phyloP scores from a whole-genome alignment of 331 rosid genomes.

The Malus hybrid region DNA sequence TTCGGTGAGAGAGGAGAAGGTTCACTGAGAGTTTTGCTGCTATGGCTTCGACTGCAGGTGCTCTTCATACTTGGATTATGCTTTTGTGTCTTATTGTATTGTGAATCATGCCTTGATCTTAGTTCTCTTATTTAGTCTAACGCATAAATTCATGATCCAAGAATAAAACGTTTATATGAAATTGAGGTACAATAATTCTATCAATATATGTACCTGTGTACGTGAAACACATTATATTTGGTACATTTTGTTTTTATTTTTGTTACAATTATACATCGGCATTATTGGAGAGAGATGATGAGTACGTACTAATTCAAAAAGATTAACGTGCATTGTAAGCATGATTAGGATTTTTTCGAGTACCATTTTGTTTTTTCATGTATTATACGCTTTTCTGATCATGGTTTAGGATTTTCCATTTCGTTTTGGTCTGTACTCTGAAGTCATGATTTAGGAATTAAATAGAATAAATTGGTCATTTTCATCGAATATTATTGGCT shows the following conservation, averaged over 20 bases:
- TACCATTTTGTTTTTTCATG: not conserved
- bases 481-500: too few species aligned
- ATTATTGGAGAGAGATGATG: not conserved
- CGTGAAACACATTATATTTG: not conserved
- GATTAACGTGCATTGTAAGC: too few species aligned
- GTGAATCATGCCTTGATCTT: not conserved
- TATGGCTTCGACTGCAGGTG: too few species aligned
- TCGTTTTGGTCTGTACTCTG: not conserved
- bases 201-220: not conserved
- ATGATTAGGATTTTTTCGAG: too few species aligned
- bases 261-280: not conserved
- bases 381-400: not conserved
- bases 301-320: not conserved
- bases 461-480: not conserved
- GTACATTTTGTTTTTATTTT: not conserved
- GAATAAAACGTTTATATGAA: not conserved
- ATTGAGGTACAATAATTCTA: constrained; percentile 2
- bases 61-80: too few species aligned
- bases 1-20: too few species aligned
- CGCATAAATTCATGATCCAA: not conserved
- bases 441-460: not conserved
- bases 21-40: too few species aligned
- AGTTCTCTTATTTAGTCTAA: too few species aligned
- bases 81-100: too few species aligned
- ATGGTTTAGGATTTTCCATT: not conserved